These are phyloP conservation scores for Hirsutella thompsonii DNA, from an alignment of 2,329 filamentous ascomycete species.

Conservation along the genomic window DNA sequence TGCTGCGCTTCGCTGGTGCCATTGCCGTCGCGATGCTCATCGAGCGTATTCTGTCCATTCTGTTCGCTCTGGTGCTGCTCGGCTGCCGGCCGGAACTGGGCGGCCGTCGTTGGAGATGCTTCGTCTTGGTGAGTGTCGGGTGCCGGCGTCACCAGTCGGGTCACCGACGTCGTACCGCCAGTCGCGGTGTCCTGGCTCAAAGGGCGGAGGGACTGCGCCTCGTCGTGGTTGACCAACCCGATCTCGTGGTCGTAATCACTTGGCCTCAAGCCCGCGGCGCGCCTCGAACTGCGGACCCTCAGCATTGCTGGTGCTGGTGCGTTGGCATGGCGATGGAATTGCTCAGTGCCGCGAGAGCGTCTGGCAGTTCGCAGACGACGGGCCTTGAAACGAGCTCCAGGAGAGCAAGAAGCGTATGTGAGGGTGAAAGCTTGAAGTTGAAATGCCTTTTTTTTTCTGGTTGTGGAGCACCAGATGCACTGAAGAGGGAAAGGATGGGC, in stretches of 20 bases:
- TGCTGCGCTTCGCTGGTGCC: neutral
- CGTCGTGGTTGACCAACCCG: slow-evolving; percentile 46
- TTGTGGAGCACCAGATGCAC: no score
- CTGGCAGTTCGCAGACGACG: neutral
- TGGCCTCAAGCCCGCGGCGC: slow-evolving; percentile 40
- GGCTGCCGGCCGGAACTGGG: neutral
- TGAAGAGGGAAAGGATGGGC: no score
- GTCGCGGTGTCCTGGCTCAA: slow-evolving; percentile 7
- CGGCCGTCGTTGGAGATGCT: neutral
- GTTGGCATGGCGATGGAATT: slow-evolving; percentile 7
- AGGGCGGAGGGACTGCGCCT: slow-evolving; percentile 9
- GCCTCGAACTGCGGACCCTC: slow-evolving; percentile 36
- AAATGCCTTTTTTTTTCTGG: no score
- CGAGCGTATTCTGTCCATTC: neutral
- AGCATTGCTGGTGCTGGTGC: slow-evolving; percentile 13
- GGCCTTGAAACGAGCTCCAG: no score
- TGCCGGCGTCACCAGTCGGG: slow-evolving; percentile 5
- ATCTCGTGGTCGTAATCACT: slow-evolving; percentile 62
- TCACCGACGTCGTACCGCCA: slow-evolving; percentile 5
- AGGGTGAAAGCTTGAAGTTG: no score
- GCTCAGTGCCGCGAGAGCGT: neutral
- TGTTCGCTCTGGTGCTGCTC: neutral
- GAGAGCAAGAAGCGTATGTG: no score
- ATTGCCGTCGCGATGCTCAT: no score
- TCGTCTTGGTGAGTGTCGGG: slow-evolving; percentile 1